Evolutionary conservation across 1,284 basidiomycete species (phyloP).

Genomic region (Phellopilus nigrolimitatus): DNA sequence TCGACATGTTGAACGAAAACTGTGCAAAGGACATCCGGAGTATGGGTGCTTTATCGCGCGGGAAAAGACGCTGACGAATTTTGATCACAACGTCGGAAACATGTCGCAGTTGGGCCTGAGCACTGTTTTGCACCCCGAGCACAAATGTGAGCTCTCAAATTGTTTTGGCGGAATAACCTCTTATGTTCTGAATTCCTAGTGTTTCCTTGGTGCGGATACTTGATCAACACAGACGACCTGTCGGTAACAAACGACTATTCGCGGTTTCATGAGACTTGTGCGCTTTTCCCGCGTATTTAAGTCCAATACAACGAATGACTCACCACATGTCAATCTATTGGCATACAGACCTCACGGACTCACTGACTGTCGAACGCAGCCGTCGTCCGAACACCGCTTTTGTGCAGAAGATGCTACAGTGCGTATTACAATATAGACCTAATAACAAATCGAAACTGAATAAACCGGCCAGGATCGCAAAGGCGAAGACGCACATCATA

Average conservation of each 20-base stretch:
- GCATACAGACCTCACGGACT: conserved; percentile 47
- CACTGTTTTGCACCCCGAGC: conserved; percentile 31
- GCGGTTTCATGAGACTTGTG: conserved; percentile 58
- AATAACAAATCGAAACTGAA: too few species aligned
- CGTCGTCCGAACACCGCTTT: conserved; percentile 56
- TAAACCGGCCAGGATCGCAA: conserved; percentile 48
- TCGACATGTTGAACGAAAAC: not conserved
- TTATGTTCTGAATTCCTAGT: conserved; percentile 36
- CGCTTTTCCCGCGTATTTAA: conserved; percentile 24
- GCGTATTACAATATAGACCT: conserved; percentile 28
- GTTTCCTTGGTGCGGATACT: conserved; percentile 88
- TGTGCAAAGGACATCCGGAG: conserved; percentile 68
- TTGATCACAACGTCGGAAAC: conserved; percentile 41
- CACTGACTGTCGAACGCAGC: conserved; percentile 61
- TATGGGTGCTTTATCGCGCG: conserved; percentile 89
- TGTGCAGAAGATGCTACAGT: conserved; percentile 67
- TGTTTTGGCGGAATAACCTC: not conserved
- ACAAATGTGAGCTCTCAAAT: conserved; percentile 47
- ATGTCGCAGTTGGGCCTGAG: conserved; percentile 16
- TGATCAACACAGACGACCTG: conserved; percentile 71
- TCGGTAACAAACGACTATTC: conserved; percentile 75
- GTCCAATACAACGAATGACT: not conserved
- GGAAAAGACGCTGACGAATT: conserved; percentile 89
- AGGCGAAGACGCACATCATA: conserved; percentile 64
- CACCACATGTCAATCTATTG: not conserved